Percentiles rank a stretch among this genome's conserved stretches.
phyloP scores from a whole-genome alignment of 148 eudicot species.

The Cornus controversa region DNA sequence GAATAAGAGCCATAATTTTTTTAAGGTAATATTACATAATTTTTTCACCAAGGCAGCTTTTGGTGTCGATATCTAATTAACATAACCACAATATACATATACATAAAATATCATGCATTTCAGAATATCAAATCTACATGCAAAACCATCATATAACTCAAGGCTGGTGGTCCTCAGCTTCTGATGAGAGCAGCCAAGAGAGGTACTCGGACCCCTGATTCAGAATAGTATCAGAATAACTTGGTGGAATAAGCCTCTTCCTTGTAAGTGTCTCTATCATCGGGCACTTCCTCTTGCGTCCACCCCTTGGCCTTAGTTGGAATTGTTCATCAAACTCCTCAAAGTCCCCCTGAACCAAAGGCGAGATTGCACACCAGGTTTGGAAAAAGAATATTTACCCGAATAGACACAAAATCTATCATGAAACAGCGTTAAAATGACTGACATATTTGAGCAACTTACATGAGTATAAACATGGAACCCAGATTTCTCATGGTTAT shows the following conservation, averaged over 20 bases:
- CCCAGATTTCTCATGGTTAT: slow-evolving; percentile 73
- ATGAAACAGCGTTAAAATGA: too few relatives aligned
- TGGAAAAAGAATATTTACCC: too few relatives aligned
- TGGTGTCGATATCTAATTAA: too few relatives aligned
- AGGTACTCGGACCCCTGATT: slow-evolving; percentile 30
- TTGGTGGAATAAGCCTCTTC: slow-evolving; percentile 39
- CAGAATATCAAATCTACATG: too few relatives aligned
- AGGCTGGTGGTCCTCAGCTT: slow-evolving; percentile 14
- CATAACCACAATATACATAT: too few relatives aligned
- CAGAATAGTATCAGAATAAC: slow-evolving; percentile 17
- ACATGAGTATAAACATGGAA: slow-evolving; percentile 63
- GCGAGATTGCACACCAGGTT: too few relatives aligned
- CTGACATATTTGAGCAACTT: not conserved
- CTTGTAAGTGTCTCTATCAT: slow-evolving; percentile 32
- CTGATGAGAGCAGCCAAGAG: slow-evolving; percentile 28
- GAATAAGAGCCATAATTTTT: too few relatives aligned
- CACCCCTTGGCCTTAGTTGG: slow-evolving; percentile 49
- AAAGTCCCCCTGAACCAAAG: slow-evolving; percentile 44
- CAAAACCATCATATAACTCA: too few relatives aligned
- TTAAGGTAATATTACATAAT: too few relatives aligned
- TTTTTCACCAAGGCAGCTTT: too few relatives aligned
- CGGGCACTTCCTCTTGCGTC: slow-evolving; percentile 41
- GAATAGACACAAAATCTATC: too few relatives aligned
- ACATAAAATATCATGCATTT: too few relatives aligned
- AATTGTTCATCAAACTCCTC: slow-evolving; percentile 45